Base-by-base conservation (phyloP, 1,284 basidiomycete genomes). In the Ceratobasidium theobromae region DNA sequence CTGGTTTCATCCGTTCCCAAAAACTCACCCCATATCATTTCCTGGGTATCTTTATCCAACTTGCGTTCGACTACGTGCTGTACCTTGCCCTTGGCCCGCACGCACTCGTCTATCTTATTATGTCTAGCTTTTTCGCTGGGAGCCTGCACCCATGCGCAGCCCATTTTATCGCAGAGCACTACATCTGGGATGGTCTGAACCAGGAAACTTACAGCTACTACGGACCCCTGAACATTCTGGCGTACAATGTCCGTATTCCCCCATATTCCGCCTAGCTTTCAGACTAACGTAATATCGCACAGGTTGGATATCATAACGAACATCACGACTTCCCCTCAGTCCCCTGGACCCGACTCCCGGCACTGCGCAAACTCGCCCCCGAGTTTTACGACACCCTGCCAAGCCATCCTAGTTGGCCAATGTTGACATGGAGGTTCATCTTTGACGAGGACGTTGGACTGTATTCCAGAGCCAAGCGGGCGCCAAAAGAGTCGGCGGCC, bases 161-260 rank as follows among this genome's bases (percentile, higher is more conserved):
- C 0, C 96, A 99, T 79, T 99, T 99, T 74, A 98, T 98, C 71
- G 95, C 95, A 3, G 95, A 98, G 77, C 94, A 97, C 76, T 96
- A 95, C 74, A 81, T 97, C 30, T 95, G 94, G 89, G 91, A 94
- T 72, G 89, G 89, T 2, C 81, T 91, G 60, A 79, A 83, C 41
- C 95, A 98, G 76, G 97, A 99, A 79, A 99, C 97, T 0, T 98
- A 95, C 77, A 93, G 89, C 66, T 99, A 99, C 76, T 98, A 99
- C 72, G 97, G 97, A 0, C 86, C 86, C 55, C 81, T 98, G 68
- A 99, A 99, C 76, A 72, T 89, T 4, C 78, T 99, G 14, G 91
- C 93, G n/a, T 99, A 98, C 77, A 99, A 99, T 72, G 95, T 91
- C 67, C 68, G 88, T 79, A 33, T 35, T 40, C 25, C 32, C 46